These are phyloP conservation scores for Tuber umbilicatum DNA, from an alignment of 495 filamentous ascomycete genomes.

Conservation along the genomic window DNA sequence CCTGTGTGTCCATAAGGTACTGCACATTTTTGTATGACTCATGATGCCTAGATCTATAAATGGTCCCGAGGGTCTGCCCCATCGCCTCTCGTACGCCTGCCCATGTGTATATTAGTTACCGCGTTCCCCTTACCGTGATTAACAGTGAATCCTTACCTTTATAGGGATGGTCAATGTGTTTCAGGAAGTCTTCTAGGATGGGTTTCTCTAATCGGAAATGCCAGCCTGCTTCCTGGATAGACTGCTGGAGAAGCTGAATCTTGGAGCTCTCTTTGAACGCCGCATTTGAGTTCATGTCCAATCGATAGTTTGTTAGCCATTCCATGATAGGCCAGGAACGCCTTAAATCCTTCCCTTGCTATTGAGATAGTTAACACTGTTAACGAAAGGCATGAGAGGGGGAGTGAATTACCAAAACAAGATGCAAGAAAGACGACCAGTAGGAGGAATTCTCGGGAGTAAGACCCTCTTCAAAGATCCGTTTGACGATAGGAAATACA, in stretches of 20 bases:
- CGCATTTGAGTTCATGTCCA: conserved; percentile 92
- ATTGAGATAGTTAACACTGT: conserved; percentile 12
- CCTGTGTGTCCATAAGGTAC: conserved; percentile 69
- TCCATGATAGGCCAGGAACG: conserved; percentile 79
- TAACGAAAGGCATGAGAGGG: neutral
- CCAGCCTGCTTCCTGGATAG: conserved; percentile 84
- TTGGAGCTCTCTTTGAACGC: conserved; percentile 99
- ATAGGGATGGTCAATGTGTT: conserved; percentile 93
- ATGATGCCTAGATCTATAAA: conserved; percentile 84
- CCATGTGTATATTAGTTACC: neutral
- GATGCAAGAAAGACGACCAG: conserved; percentile 88
- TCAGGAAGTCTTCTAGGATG: conserved; percentile 79
- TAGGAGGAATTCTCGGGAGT: conserved; percentile 91
- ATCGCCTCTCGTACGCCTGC: conserved; percentile 76
- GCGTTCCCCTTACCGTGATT: neutral
- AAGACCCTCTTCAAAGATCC: conserved; percentile 78
- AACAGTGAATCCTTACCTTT: conserved; percentile 50
- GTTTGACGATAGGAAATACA: conserved; percentile 77
- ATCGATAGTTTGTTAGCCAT: conserved; percentile 72
- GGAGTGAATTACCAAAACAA: conserved; percentile 56
- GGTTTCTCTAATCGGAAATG: conserved; percentile 89
- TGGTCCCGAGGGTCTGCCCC: conserved; percentile 76
- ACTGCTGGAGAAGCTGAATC: conserved; percentile 82
- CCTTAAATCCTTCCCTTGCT: conserved; percentile 73
- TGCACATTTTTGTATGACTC: conserved; percentile 79